Evolutionary conservation across 306 rosid genomes (phyloP).

Genomic region (Rosa multiflora): DNA sequence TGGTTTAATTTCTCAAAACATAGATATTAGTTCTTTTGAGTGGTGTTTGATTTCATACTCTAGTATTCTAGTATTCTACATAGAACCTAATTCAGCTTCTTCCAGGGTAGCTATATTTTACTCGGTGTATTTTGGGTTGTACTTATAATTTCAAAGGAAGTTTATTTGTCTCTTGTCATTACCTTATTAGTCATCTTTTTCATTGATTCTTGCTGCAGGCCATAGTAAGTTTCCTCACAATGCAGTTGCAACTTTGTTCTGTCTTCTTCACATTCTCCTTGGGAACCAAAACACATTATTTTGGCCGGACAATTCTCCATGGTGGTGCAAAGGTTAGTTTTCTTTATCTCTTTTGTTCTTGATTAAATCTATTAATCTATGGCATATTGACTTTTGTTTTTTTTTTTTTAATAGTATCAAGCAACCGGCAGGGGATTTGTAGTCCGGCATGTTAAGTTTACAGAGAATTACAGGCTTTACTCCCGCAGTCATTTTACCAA

Average conservation of each 20-base stretch:
- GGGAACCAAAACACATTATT: slow-evolving; percentile 91
- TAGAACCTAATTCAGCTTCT: not conserved
- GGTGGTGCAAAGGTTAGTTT: slow-evolving; percentile 94
- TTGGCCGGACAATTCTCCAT: slow-evolving; percentile 95
- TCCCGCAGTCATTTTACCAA: slow-evolving; percentile 97
- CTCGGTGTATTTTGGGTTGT: not conserved
- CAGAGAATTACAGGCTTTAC: slow-evolving; percentile 92
- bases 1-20: not conserved
- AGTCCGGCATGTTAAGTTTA: slow-evolving; percentile 85
- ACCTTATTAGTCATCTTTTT: slow-evolving; percentile 1
- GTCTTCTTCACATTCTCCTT: slow-evolving; percentile 91
- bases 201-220: slow-evolving; percentile 63
- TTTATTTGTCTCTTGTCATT: not conserved
- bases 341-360: slow-evolving; percentile 11
- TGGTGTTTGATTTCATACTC: not conserved
- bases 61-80: not conserved
- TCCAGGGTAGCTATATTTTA: not conserved
- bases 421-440: slow-evolving; percentile 98
- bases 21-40: not conserved
- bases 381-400: slow-evolving; percentile 16
- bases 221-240: slow-evolving; percentile 73
- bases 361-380: not conserved
- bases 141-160: not conserved
- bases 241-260: slow-evolving; percentile 93
- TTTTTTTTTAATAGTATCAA: slow-evolving; percentile 70